Base-by-base conservation (phyloP, 225 moss, liverwort and hornwort genomes). In the Sphagnum tenellum region DNA sequence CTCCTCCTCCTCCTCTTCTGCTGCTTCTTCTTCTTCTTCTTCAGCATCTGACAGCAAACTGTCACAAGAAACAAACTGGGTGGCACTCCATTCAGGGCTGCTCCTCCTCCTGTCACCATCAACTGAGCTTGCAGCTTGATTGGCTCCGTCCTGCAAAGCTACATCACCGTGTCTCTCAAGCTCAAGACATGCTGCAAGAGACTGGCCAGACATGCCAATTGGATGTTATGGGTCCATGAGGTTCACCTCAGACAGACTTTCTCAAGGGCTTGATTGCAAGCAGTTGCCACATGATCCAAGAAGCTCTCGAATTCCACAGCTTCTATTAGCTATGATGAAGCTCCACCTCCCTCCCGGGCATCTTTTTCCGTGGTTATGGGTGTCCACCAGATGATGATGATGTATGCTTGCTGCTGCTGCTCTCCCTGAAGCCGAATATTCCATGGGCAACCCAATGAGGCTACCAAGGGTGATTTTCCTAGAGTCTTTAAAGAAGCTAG, bases 401-500 rank as follows among this genome's bases (percentile, higher is more conserved):
- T 29, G 29, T 29, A 29, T 29, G 29, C 29, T 1, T 29, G 54
- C 62, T 73, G 68, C 49, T 68, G 70, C 69, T 5, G 45, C 46
- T 48, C 51, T 68, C 69, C 58, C 11, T 50, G 63, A 77, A 77
- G 50, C 56, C 63, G 76, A 52, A 53, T 73, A 76, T n/a, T 77
- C 81, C 83, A 79, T 56, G 45, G 81, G 81, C 66, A 77, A 48
- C 63, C 66, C 69, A 13, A 81, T 81, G 69, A 81, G 81, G 63
- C 74, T 81, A 61, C 74, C 74, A 0, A 81, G 66, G 48, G 81
- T 81, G 66, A 81, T 81, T 8, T 77, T 52, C 53, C 74, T 65
- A 2, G 81, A 81, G 48, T 81, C 81, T 63, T 69, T 71, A 66
- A 74, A 81, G 12, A 81, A 77, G 3, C 77, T 77, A 46, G 81